Base-by-base conservation (phyloP, 768 basidiomycete genomes). In the Suillus subluteus region DNA sequence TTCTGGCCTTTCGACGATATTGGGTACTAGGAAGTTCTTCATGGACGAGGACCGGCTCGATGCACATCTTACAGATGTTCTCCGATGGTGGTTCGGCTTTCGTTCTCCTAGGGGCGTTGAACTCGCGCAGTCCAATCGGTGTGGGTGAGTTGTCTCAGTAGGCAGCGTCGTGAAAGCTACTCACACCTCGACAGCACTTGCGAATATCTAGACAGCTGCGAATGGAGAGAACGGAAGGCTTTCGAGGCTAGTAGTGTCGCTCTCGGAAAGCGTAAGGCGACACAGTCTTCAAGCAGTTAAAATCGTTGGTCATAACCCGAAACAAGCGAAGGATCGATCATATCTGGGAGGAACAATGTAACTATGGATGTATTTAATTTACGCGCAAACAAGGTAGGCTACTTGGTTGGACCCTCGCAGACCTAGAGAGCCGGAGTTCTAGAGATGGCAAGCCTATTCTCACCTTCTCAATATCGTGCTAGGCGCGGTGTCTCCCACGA, bases 21-120 rank as follows among this genome's bases (percentile, higher is more conserved):
- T 97, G 32, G 95, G 94, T 16, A 85, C 75, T 9, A 89, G 85
- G 69, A 71, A 74, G 30, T 93, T 96, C 67, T 30, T 52, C 1
- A 82, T 91, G 74, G 80, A 92, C 59, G 79, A 86, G 11, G 48
- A 54, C 1, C 67, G 86, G 54, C 82, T 97, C 23, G 82, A 88
- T 30, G 67, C 67, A 1, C 83, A 91, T 68, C 76, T 96, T 30
- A 69, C 72, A 1, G 82, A 82, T 62, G 80, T 90, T 0, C 75
- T 95, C 2, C 75, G 82, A 61, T 96, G 91, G 87, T 97, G 95
- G 95, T 78, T 83, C 65, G 92, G 94, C 1, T 70, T 81, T 62
- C 82, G 95, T 48, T 79, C 82, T 38, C 87, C 95, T 0, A 75
- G 77, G n/a, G 95, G 95, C 1, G 95, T 96, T 0, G 81, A 82